A percentile compares a stretch with the other conserved stretches of the same genome.
Conservation (phyloP, 2,329 filamentous ascomycete species). For the Nigrograna mackinnonii region DNA sequence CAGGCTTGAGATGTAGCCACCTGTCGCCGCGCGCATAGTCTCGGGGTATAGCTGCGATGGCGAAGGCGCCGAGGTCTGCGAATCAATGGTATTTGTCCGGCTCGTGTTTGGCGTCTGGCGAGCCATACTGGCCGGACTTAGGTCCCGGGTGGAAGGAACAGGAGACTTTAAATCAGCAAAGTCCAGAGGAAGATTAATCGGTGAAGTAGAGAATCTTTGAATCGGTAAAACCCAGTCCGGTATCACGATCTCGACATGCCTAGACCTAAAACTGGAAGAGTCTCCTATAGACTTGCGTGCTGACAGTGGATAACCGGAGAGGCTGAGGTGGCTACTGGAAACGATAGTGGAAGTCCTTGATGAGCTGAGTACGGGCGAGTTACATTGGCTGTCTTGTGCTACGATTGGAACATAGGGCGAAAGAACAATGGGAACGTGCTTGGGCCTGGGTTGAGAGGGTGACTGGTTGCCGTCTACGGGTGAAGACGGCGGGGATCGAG, state of each 20-base stretch:
- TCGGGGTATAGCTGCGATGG: slow-evolving; percentile 45
- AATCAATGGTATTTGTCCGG: slow-evolving; percentile 52
- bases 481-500: slow-evolving; percentile 21
- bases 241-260: slow-evolving; percentile 56
- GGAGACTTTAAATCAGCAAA: slow-evolving; percentile 17
- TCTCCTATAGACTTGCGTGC: slow-evolving; percentile 32
- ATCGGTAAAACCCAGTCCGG: slow-evolving; percentile 49
- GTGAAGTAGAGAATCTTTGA: slow-evolving; percentile 39
- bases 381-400: slow-evolving; percentile 40
- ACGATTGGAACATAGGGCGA: slow-evolving; percentile 44
- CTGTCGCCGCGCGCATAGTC: slow-evolving; percentile 36
- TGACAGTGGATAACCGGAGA: slow-evolving; percentile 28
- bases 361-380: slow-evolving; percentile 35
- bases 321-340: slow-evolving; percentile 31
- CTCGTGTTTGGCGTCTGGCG: slow-evolving; percentile 46
- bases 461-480: slow-evolving; percentile 21
- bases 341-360: slow-evolving; percentile 34
- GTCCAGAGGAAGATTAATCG: slow-evolving; percentile 29
- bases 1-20: slow-evolving; percentile 42
- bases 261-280: slow-evolving; percentile 35
- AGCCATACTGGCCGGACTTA: slow-evolving; percentile 45
- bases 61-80: slow-evolving; percentile 48
- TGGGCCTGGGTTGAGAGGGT: slow-evolving; percentile 33
- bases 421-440: slow-evolving; percentile 50
- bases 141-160: slow-evolving; percentile 19